Percentiles rank a stretch among this genome's conserved stretches.
Evolutionary conservation across 768 basidiomycete genomes (phyloP).

Genomic region (Pisolithus microcarpus): DNA sequence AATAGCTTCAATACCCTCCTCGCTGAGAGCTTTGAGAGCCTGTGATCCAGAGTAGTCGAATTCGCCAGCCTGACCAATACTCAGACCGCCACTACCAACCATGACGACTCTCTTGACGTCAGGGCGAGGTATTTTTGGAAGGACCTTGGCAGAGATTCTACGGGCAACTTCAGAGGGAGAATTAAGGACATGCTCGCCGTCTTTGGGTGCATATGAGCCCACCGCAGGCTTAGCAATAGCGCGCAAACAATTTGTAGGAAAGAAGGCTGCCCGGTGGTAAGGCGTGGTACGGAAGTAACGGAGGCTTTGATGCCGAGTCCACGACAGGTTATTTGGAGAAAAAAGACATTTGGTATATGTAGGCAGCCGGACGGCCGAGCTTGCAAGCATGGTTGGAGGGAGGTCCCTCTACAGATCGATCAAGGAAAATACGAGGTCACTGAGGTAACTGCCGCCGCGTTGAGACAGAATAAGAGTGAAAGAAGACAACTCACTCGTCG

Average conservation of each 20-base stretch:
- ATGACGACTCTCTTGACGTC: conserved; percentile 94
- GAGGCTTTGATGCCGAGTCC: conserved; percentile 14
- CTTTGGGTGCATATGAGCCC: conserved; percentile 57
- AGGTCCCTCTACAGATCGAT: conserved; percentile 8
- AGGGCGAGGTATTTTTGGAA: conserved; percentile 85
- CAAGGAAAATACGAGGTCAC: conserved; percentile 26
- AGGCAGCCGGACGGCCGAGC: conserved; percentile 7
- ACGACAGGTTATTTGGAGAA: conserved; percentile 12
- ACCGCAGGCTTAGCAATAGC: conserved; percentile 74
- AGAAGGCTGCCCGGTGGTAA: conserved; percentile 27
- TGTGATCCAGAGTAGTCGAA: conserved; percentile 99
- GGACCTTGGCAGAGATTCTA: conserved; percentile 86
- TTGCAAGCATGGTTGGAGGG: conserved; percentile 9
- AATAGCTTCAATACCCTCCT: conserved; percentile 90
- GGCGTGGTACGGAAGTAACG: conserved; percentile 49
- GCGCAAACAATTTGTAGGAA: conserved; percentile 46
- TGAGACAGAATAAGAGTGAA: background rate
- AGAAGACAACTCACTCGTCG: conserved; percentile 25
- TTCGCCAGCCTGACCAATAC: conserved; percentile 98
- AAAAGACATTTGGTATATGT: conserved; percentile 8
- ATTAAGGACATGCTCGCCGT: conserved; percentile 71
- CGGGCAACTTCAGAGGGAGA: conserved; percentile 94
- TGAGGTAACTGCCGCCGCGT: conserved; percentile 19
- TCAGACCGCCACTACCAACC: conserved; percentile 92
- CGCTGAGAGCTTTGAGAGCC: conserved; percentile 93